These are phyloP conservation scores for Neonectria hederae DNA, from an alignment of 2,329 filamentous ascomycete genomes.

Conservation along the genomic window DNA sequence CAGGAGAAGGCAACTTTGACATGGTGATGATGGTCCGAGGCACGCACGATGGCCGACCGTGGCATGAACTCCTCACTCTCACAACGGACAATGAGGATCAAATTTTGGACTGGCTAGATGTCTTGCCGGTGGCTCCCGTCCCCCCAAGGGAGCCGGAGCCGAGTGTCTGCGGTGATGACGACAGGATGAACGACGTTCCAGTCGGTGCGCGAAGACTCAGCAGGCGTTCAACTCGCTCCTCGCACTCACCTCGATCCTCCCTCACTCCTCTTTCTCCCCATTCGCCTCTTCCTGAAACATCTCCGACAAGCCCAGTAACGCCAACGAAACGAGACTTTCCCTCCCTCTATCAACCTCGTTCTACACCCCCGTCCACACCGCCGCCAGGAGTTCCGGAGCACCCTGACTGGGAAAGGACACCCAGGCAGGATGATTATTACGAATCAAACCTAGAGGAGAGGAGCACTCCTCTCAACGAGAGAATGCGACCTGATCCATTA, in stretches of 20 bases:
- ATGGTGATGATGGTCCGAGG: constrained; percentile 90
- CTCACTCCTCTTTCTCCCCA: constrained; percentile 25
- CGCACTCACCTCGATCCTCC: constrained; percentile 26
- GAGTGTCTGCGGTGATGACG: constrained; percentile 45
- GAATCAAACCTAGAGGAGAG: constrained; percentile 37
- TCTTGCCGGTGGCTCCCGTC: constrained; percentile 68
- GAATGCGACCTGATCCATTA: constrained; percentile 50
- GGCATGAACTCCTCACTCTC: constrained; percentile 87
- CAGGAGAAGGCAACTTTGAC: constrained; percentile 74
- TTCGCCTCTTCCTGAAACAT: constrained; percentile 33
- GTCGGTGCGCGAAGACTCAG: constrained; percentile 44
- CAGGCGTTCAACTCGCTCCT: constrained; percentile 36
- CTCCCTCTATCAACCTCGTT: constrained; percentile 40
- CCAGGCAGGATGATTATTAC: constrained; percentile 46
- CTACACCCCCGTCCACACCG: constrained; percentile 37
- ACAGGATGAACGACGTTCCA: constrained; percentile 44
- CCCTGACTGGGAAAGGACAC: constrained; percentile 47
- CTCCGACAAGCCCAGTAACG: constrained; percentile 45
- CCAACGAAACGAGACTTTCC: constrained; percentile 44
- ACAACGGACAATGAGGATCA: constrained; percentile 79
- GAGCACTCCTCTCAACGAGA: constrained; percentile 48
- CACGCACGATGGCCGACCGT: constrained; percentile 69
- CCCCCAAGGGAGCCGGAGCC: constrained; percentile 55
- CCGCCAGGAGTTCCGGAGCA: constrained; percentile 38
- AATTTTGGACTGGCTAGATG: constrained; percentile 85